These are phyloP conservation scores for Bipolaris bicolor DNA, from an alignment of 2,329 filamentous ascomycete species.

Conservation along the genomic window DNA sequence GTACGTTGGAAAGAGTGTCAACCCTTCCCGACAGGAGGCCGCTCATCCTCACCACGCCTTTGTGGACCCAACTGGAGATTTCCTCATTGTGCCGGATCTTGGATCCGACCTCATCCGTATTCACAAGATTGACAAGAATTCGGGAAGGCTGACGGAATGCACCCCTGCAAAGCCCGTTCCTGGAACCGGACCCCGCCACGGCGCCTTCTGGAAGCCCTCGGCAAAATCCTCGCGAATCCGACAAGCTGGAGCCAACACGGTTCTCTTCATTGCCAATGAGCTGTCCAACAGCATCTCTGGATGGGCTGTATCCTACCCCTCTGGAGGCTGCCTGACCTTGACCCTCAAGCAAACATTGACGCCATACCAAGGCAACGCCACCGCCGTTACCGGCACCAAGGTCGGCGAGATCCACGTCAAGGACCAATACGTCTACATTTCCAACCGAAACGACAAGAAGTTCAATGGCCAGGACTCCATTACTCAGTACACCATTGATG, in stretches of 20 bases:
- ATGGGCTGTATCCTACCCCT: slow-evolving; percentile 41
- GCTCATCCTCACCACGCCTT: slow-evolving; percentile 62
- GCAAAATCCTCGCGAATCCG: slow-evolving; percentile 25
- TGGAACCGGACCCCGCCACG: slow-evolving; percentile 62
- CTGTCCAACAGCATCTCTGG: slow-evolving; percentile 41
- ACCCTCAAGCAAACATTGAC: slow-evolving; percentile 41
- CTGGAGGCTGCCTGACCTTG: slow-evolving; percentile 39
- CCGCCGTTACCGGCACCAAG: slow-evolving; percentile 39
- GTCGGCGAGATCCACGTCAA: slow-evolving; percentile 43
- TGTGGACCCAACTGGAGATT: slow-evolving; percentile 57
- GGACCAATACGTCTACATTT: slow-evolving; percentile 43
- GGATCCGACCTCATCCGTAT: slow-evolving; percentile 63
- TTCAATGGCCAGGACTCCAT: slow-evolving; percentile 44
- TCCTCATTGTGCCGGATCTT: slow-evolving; percentile 60
- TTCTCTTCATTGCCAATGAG: slow-evolving; percentile 45
- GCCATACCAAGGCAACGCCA: slow-evolving; percentile 38
- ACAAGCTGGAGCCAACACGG: slow-evolving; percentile 27
- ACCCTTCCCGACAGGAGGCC: slow-evolving; percentile 59
- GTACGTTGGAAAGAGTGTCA: slow-evolving; percentile 50
- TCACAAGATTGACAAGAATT: slow-evolving; percentile 56
- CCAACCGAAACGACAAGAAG: slow-evolving; percentile 48
- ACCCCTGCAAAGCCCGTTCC: slow-evolving; percentile 50
- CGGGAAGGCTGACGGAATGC: slow-evolving; percentile 56
- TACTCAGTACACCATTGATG: slow-evolving; percentile 41
- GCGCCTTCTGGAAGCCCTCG: slow-evolving; percentile 55